phyloP scores from a whole-genome alignment of 192 early-diverging fungal genomes.

The Linnemannia elongata region DNA sequence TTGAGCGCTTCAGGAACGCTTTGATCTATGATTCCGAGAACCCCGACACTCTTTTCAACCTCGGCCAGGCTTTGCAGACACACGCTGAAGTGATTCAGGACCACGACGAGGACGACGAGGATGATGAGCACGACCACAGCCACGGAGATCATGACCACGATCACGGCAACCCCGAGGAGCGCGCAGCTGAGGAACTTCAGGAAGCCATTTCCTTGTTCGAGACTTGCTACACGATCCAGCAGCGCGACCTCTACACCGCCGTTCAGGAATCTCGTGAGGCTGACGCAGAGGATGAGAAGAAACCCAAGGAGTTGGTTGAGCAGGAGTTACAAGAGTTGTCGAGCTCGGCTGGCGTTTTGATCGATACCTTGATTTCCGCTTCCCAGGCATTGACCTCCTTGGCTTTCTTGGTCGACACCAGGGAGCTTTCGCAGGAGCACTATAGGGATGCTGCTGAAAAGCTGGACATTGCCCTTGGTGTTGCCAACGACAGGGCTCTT shows the following conservation, averaged over 20 bases:
- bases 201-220: constrained; percentile 68
- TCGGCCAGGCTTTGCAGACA: constrained; percentile 74
- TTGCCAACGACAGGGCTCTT: constrained; percentile 43
- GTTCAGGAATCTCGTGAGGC: constrained; percentile 26
- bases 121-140: constrained; percentile 57
- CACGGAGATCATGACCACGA: constrained; percentile 62
- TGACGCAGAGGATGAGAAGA: constrained; percentile 1
- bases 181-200: constrained; percentile 56
- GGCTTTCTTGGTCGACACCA: constrained; percentile 62
- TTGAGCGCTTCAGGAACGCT: constrained; percentile 65
- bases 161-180: constrained; percentile 62
- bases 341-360: constrained; percentile 58
- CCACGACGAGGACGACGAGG: constrained; percentile 61
- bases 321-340: constrained; percentile 50
- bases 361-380: constrained; percentile 66
- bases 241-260: constrained; percentile 56
- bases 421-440: constrained; percentile 50
- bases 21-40: constrained; percentile 63
- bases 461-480: constrained; percentile 53
- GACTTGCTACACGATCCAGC: constrained; percentile 61
- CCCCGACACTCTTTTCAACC: constrained; percentile 76
- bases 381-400: constrained; percentile 63
- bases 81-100: constrained; percentile 68
- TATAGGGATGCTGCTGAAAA: constrained; percentile 61
- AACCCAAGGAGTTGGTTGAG: constrained; percentile 3